Base-by-base conservation (phyloP, 2,329 filamentous ascomycete species). In the Aspergillus calidoustus region DNA sequence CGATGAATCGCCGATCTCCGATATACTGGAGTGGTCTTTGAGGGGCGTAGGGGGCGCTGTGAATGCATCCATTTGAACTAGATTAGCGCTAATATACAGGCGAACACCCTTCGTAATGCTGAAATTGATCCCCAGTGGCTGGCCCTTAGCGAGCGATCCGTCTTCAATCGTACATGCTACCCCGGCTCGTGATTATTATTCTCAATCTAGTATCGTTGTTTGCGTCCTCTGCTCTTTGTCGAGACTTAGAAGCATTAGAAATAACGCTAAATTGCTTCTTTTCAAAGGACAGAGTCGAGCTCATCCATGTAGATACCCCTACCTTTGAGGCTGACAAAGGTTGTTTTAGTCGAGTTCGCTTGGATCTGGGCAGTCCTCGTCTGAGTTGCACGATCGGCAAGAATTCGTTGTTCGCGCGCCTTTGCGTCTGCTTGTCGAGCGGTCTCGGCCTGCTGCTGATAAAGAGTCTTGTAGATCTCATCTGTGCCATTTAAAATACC, bases 251-350 rank as follows among this genome's bases (percentile, higher is more conserved):
- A 30, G 25, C 23, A 30, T n/a, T 19, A 47, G 22, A 3, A 7
- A 34, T 23, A 19, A 19, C 13, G 17, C 48, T 49, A 4, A 47
- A 49, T 41, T 8, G 30, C 23, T 19, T 22, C 23, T 50, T 28
- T 23, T 59, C 54, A 65, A 23, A 25, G 17, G 9, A 52, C 50
- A 22, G 64, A 54, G 23, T 68, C 62, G 57, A 68, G 62, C 53
- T 73, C 74, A 49, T 73, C 72, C 63, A 75, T 65, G 61, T 76
- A 77, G 54, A 76, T 61, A 2, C 70, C 71, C 57, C 64, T 71
- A 22, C 73, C 71, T 47, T 71, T 75, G 9, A 77, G 62, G 64
- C 68, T 75, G 13, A 72, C 69, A 60, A 67, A 67, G 0, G 65
- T 64, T 13, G 69, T 59, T 4, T 65, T 64, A 19, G 58, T 66